Base-by-base conservation (phyloP, 1,284 basidiomycete genomes). In the Cutaneotrichosporon spelunceum region DNA sequence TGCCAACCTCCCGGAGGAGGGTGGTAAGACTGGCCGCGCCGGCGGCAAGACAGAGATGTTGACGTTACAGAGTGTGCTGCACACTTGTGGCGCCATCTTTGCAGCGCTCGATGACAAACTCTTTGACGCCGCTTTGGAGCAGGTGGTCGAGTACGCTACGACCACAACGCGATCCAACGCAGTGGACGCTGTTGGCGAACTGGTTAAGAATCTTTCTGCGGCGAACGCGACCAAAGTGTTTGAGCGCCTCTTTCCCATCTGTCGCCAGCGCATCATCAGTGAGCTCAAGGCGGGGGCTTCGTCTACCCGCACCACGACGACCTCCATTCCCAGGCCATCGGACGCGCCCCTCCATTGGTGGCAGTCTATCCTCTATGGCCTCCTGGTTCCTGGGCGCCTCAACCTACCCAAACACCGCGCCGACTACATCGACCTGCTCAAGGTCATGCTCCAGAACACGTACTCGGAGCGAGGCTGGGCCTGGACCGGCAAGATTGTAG, bases 341-440 rank as follows among this genome's bases (percentile, higher is more conserved):
- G 95, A 99, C 72, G 93, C 92, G 2, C 89, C 91, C 1, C 81
- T 99, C 57, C 93, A 97, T 76, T 98, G 94, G 92, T 93, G 56
- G 68, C 75, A 70, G 60, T 77, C 66, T 4, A 74, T 77, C 48
- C 54, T 76, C 39, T 70, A 71, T 59, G 72, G 73, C 24, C 66
- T 71, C 52, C 66, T 77, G 14, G 69, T 75, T 16, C 72, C 73
- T 10, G 72, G 74, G 10, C 66, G 72, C 24, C 56, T 75, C 9
- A 57, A 57, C 34, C 72, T 56, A 67, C 72, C 67, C 13, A 59
- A 53, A 13, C 64, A 68, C 65, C 70, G 70, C 16, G 50, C 49
- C 21, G 60, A 71, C 48, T 75, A 70, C 63, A 68, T 96, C 24
- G 82, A 84, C 16, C 81, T 98, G 7, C 72, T 97, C 34, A 78